Evolutionary conservation across 768 basidiomycete genomes (phyloP), one percentile per base, ranked within the genome.

Genomic region (Fibroporia radiculosa): DNA sequence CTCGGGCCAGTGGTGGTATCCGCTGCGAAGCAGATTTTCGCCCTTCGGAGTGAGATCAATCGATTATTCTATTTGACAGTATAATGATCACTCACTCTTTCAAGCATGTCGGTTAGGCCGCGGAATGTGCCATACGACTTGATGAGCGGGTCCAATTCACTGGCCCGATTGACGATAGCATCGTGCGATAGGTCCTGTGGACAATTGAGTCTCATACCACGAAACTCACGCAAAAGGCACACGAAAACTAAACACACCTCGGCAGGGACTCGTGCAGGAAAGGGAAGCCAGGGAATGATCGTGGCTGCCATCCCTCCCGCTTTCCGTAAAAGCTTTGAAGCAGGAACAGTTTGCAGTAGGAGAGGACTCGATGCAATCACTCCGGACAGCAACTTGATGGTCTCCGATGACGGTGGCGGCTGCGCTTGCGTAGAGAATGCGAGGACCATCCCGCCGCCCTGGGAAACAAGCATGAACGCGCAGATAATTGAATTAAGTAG

Each of bases 381-480:
- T 0, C 82, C 86, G n/a, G 72, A 58, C 8, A 89, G 60, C 14
- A 61, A 59, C 12, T 65, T 49, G 0, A 75, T 56, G 11, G 56
- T 58, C 6, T 60, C 62, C 45, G 58, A 50, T 55, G 52, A 65
- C 51, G 24, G 68, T 60, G 33, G 57, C 24, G 40, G 40, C 19
- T 38, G 22, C 29, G 50, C 54, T 38, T 74, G 73, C 0, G 74
- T 74, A 13, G 70, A 66, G 51, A 80, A 84, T 1, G 75, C 75
- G 14, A 85, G 67, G 1, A 65, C 76, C 51, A 82, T 66, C 6
- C 63, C 79, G 11, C 83, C 84, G n/a, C 85, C 82, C 83, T 86
- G 18, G 13, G 10, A 31, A 10, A n/a, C 10, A 10, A 31, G 29
- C 29, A n/a, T 31, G 29, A 31, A 31, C n/a, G 29, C 53, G n/a